Conservation (phyloP, 495 filamentous ascomycete genomes). For the Talaromyces liani region DNA sequence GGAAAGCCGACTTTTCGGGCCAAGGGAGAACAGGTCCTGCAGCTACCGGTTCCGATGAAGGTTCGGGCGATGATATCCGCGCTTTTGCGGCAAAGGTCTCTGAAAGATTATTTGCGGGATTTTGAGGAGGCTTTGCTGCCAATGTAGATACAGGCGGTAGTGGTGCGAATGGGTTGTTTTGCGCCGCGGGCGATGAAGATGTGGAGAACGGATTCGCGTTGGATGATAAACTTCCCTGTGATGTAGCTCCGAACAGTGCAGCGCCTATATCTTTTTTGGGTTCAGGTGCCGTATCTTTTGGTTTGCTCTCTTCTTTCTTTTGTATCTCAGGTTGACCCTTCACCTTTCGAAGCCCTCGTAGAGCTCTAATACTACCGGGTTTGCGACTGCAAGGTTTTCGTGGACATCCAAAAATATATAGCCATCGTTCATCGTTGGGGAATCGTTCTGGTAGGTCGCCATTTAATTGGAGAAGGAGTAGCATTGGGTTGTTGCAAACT, state of each 20-base stretch:
- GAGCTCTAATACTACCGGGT: conserved; percentile 65
- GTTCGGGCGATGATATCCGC: conserved; percentile 42
- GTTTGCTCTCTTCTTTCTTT: conserved; percentile 30
- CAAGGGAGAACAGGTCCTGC: conserved; percentile 50
- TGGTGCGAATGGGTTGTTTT: conserved; percentile 36
- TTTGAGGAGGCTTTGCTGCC: conserved; percentile 24
- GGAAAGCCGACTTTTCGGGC: conserved; percentile 59
- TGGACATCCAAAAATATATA: conserved; percentile 79
- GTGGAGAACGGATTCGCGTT: conserved; percentile 52
- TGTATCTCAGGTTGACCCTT: conserved; percentile 20
- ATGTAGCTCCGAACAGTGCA: conserved; percentile 45
- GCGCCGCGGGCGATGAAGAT: conserved; percentile 17
- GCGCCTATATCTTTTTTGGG: conserved; percentile 49
- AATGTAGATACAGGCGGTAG: conserved; percentile 30
- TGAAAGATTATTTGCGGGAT: conserved; percentile 38
- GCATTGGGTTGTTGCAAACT: conserved; percentile 77
- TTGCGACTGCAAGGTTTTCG: conserved; percentile 76
- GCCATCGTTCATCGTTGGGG: conserved; percentile 72
- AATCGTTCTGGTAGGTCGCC: conserved; percentile 82
- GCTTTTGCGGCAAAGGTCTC: conserved; percentile 68
- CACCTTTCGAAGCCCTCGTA: conserved; percentile 53
- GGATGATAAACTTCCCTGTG: conserved; percentile 9
- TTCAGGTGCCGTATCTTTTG: conserved; percentile 14
- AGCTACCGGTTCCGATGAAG: conserved; percentile 28
- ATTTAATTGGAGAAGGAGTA: conserved; percentile 82